Evolutionary conservation across 1,284 basidiomycete genomes (phyloP).

Genomic region (Dichomitus squalens): DNA sequence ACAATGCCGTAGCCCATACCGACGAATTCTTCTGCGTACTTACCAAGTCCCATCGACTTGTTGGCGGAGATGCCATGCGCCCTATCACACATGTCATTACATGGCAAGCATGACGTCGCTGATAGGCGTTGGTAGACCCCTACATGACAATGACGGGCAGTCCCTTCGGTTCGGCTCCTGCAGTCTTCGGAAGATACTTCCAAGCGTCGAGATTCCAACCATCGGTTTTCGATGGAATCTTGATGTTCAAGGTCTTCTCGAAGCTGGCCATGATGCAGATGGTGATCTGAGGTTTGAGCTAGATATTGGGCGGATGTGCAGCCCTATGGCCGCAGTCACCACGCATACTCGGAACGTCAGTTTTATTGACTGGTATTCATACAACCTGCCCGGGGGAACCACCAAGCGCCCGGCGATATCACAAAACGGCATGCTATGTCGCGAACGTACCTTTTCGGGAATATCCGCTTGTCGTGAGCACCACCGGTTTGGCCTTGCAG

Average conservation of each 20-base stretch:
- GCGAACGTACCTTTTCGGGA: background rate
- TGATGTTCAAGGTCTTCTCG: slow-evolving; percentile 22
- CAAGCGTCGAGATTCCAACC: slow-evolving; percentile 41
- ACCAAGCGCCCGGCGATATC: background rate
- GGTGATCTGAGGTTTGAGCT: too few species aligned
- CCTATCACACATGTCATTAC: slow-evolving; percentile 24
- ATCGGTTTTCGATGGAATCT: slow-evolving; percentile 37
- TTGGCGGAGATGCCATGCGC: slow-evolving; percentile 38
- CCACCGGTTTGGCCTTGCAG: too few species aligned
- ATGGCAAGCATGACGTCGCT: too few species aligned
- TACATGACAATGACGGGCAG: slow-evolving; percentile 41
- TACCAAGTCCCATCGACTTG: slow-evolving; percentile 36
- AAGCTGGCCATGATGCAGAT: slow-evolving; percentile 1
- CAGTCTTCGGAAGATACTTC: slow-evolving; percentile 32
- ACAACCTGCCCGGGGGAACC: background rate
- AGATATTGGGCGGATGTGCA: background rate
- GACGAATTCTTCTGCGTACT: slow-evolving; percentile 38
- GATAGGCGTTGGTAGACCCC: background rate
- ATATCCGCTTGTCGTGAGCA: background rate
- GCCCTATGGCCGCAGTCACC: background rate
- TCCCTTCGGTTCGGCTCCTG: slow-evolving; percentile 5
- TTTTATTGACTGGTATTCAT: background rate
- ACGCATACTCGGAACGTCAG: background rate
- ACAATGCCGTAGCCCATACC: slow-evolving; percentile 37
- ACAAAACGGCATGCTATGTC: too few species aligned